phyloP scores from a whole-genome alignment of 345 rosid genomes.

The Camelina laxa region DNA sequence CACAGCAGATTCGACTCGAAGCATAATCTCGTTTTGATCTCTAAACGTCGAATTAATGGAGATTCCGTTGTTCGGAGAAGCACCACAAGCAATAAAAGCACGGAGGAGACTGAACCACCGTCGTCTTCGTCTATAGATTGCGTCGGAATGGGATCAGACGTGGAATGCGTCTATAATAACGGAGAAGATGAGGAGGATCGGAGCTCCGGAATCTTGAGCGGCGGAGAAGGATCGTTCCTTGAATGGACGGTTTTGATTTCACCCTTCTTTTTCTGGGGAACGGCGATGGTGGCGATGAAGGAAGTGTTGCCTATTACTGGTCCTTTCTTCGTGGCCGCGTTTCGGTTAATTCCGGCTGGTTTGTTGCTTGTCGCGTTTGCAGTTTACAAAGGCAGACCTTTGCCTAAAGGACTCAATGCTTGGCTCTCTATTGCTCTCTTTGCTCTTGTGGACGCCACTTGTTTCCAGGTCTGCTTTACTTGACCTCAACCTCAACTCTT shows the following conservation, averaged over 20 bases:
- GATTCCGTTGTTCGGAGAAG: constrained; percentile 39
- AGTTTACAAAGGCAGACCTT: constrained; percentile 57
- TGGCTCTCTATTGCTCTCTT: constrained; percentile 89
- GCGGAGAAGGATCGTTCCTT: constrained; percentile 32
- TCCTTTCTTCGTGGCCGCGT: constrained; percentile 84
- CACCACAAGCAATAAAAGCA: constrained; percentile 42
- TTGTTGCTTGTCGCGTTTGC: constrained; percentile 74
- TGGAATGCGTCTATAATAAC: constrained; percentile 48
- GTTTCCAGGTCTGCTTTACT: constrained; percentile 65
- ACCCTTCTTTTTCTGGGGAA: constrained; percentile 98
- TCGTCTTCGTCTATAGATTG: constrained; percentile 48
- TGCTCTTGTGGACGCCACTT: constrained; percentile 81
- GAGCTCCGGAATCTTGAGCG: constrained; percentile 36
- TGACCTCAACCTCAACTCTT: constrained; percentile 14
- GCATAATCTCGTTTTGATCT: constrained; percentile 20
- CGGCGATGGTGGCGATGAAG: constrained; percentile 99
- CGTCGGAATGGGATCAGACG: constrained; percentile 62
- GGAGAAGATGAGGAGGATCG: constrained; percentile 35
- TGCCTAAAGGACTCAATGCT: constrained; percentile 75
- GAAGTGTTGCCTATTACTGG: constrained; percentile 85
- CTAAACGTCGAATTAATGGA: constrained; percentile 36
- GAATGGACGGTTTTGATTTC: constrained; percentile 79
- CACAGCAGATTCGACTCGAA: constrained; percentile 25
- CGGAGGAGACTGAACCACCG: constrained; percentile 35
- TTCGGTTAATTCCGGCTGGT: constrained; percentile 91